phyloP scores from a whole-genome alignment of 2,329 filamentous ascomycete genomes.

The Fusarium nematophilum region DNA sequence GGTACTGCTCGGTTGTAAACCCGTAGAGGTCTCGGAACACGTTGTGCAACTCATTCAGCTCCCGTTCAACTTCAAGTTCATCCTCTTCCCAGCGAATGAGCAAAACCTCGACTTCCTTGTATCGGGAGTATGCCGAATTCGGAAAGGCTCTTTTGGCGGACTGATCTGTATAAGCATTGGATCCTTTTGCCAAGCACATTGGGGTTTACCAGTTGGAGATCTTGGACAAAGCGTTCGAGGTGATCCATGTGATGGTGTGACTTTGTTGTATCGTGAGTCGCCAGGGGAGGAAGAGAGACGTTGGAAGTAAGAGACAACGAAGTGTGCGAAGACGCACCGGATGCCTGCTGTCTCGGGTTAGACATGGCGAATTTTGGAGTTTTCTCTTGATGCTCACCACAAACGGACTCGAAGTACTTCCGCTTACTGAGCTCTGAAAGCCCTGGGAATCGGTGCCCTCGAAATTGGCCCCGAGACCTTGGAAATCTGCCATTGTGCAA shows the following conservation, averaged over 20 bases:
- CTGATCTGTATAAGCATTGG: slow-evolving; percentile 22
- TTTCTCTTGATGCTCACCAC: slow-evolving; percentile 27
- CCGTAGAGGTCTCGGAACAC: slow-evolving; percentile 39
- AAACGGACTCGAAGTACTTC: slow-evolving; percentile 39
- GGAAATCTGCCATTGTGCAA: slow-evolving; percentile 35
- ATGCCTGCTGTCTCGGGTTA: slow-evolving; percentile 37
- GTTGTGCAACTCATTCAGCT: slow-evolving; percentile 35
- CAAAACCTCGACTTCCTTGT: slow-evolving; percentile 40
- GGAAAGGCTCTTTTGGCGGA: slow-evolving; percentile 41
- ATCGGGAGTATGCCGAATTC: slow-evolving; percentile 42
- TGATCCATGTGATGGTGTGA: slow-evolving; percentile 43
- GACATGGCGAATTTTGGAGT: neutral
- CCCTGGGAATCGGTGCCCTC: slow-evolving; percentile 27
- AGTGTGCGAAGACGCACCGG: slow-evolving; percentile 42
- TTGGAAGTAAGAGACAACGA: slow-evolving; percentile 39
- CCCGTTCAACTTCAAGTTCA: slow-evolving; percentile 41
- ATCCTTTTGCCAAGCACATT: too few relatives aligned
- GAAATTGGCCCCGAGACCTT: slow-evolving; percentile 40
- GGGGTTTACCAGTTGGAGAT: slow-evolving; percentile 35
- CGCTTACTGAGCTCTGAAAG: slow-evolving; percentile 40
- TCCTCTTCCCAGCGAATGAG: slow-evolving; percentile 44
- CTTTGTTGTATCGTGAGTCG: slow-evolving; percentile 42
- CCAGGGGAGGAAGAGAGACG: slow-evolving; percentile 33
- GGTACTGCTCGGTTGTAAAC: slow-evolving; percentile 37
- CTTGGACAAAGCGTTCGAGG: slow-evolving; percentile 35